Evolutionary conservation across 805 yeast species (phyloP), one percentile per base, ranked within the genome.

Genomic region (Kregervanrija pseudodelftensis): DNA sequence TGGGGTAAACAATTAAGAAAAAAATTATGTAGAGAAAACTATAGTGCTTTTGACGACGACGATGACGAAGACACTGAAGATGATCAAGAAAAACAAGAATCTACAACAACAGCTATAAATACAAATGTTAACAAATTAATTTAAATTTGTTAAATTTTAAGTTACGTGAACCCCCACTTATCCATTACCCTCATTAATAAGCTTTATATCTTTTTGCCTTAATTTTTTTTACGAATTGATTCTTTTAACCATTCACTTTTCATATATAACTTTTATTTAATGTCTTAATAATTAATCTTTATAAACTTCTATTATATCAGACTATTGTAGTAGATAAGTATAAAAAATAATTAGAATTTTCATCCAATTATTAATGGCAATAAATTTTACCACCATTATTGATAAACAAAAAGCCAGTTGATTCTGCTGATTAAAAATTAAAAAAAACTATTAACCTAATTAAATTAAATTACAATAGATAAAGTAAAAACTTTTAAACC

Each of bases 11-110:
- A 52, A 0, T 69, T 84, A 55, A 79, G 95, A 68, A 74, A 70
- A 30, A 81, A 69, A 55, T 58, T 82, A 54, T 82, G 89, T 55
- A 82, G 76, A 64, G 82, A 76, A 54, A 84, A 84, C 59, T 84
- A 82, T 45, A 55, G 61, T 39, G 62, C 63, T 8, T 61, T 60
- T 43, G 59, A 53, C 13, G 56, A 52, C 40, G 55, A 52, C 3
- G 52, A 46, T 3, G 47, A 46, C 11, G 50, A 42, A 12, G 47
- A 42, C 11, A 28, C 36, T n/a, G 38, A 13, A 9, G 40, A 32
- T 17, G 43, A 38, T 30, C 36, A 22, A 22, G 28, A 22, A 22
- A 22, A 22, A 22, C 28, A 22, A 22, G 28, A 22, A 22, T 4
- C 28, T 22, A 7, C 28, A 7, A 7, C 7, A 22, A 22, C 28